These are phyloP conservation scores for Fraxinus floribunda DNA, from an alignment of 305 asterid genomes.

Conservation along the genomic window DNA sequence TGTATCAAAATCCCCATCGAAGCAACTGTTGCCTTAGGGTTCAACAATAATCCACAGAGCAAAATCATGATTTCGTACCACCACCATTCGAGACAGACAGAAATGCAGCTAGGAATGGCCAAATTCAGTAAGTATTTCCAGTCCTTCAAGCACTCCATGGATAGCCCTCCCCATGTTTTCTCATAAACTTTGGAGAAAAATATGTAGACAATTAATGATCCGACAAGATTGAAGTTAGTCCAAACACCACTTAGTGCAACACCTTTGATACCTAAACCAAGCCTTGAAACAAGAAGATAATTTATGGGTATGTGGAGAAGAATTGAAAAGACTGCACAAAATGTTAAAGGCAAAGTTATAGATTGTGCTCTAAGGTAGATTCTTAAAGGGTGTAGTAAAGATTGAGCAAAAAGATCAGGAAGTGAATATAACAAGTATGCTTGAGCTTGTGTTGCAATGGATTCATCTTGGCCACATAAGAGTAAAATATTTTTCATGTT, in stretches of 20 bases:
- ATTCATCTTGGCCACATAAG: conserved; percentile 41
- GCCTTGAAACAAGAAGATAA: conserved; percentile 36
- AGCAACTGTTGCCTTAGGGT: conserved; percentile 45
- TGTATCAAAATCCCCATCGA: conserved; percentile 52
- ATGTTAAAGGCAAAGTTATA: conserved; percentile 43
- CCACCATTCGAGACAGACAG: conserved; percentile 56
- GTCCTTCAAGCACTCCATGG: conserved; percentile 35
- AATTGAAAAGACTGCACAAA: conserved; percentile 36
- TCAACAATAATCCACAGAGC: conserved; percentile 35
- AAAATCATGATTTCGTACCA: conserved; percentile 55
- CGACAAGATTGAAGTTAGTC: conserved; percentile 43
- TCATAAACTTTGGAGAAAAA: conserved; percentile 32
- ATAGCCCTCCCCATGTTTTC: conserved; percentile 44
- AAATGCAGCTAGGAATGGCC: conserved; percentile 48
- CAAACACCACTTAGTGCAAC: conserved; percentile 38
- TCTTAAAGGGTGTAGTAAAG: conserved; percentile 43
- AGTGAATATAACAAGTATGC: conserved; percentile 32
- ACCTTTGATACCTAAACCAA: conserved; percentile 38
- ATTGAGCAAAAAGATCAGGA: conserved; percentile 45
- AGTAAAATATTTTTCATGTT: conserved; percentile 37
- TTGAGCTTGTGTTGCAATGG: conserved; percentile 41
- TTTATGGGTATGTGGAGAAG: conserved; percentile 41
- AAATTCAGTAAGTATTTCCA: conserved; percentile 39
- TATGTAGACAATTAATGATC: conserved; percentile 31
- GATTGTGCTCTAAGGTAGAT: conserved; percentile 46